Evolutionary conservation across 1,284 basidiomycete species (phyloP).

Genomic region (Irpex rosettiformis): DNA sequence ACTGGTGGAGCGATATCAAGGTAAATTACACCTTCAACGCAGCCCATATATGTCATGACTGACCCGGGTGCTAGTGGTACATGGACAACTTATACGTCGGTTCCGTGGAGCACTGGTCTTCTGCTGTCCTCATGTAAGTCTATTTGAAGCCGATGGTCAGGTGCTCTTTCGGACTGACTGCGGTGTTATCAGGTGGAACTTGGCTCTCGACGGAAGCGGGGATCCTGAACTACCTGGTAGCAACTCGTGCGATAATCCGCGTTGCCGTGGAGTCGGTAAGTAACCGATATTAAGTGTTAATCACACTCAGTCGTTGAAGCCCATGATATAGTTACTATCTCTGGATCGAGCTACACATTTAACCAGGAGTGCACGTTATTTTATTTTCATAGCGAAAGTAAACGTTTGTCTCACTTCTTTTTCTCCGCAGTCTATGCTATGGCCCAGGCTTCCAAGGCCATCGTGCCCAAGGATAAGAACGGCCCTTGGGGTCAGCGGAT

Average conservation of each 20-base stretch:
- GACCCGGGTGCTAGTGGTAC: constrained; percentile 56
- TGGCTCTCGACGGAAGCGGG: constrained; percentile 60
- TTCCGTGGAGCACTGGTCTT: constrained; percentile 42
- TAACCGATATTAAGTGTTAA: not conserved
- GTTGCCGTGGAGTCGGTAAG: constrained; percentile 54
- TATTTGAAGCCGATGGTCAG: not conserved
- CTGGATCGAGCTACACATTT: constrained; percentile 50
- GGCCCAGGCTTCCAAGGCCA: constrained; percentile 71
- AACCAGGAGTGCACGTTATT: constrained; percentile 66
- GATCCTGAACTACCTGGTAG: constrained; percentile 63
- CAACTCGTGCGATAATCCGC: constrained; percentile 52
- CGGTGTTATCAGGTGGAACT: constrained; percentile 56
- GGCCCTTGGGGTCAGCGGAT: constrained; percentile 70
- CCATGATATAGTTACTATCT: constrained; percentile 43
- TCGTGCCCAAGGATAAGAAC: constrained; percentile 61
- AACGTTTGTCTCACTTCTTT: not conserved
- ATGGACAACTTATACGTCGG: constrained; percentile 66
- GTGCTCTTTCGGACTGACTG: not conserved
- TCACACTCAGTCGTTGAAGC: constrained; percentile 24
- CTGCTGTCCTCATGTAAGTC: constrained; percentile 30
- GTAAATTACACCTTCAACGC: constrained; percentile 28
- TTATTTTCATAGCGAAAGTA: too few species aligned
- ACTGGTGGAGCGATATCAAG: constrained; percentile 80
- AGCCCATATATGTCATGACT: not conserved
- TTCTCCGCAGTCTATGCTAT: constrained; percentile 57